Base-by-base conservation (phyloP, 2,329 filamentous ascomycete genomes). In the Colletotrichum sp. region DNA sequence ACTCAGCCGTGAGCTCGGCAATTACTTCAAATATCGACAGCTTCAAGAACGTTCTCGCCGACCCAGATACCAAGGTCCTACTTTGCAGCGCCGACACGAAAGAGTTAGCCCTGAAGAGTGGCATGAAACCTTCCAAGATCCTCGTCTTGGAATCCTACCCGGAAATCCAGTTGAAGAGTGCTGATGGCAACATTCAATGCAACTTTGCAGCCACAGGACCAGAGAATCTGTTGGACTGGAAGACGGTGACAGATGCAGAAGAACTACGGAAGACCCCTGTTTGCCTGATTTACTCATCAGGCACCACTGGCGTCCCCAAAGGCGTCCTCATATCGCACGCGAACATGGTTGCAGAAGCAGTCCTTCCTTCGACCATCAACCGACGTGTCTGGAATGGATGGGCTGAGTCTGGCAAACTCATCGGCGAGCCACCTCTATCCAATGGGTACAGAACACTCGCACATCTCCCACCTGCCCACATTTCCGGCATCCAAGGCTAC, bases 401-500 rank as follows among this genome's bases (percentile, higher is more conserved):
- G 59, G n/a, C 30, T 28, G 19, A 25, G n/a, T 12, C 30, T 0
- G 59, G n/a, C 27, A 30, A 63, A 1, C 1, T 34, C 0, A 1
- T 22, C 6, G 59, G 59, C 59, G 59, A 63, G 28, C 30, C 1
- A 9, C 59, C 59, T 22, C 19, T 63, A 16, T 22, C 8, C 9
- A 11, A 65, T 19, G 65, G 30, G 13, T 68, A 68, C 44, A 65
- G 63, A 27, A 69, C 71, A 19, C 34, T 77, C 34, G 74, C 71
- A 25, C 74, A 77, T 12, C 66, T 74, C 15, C 74, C 74, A 3
- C 55, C 74, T 1, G 66, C 61, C 1, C 71, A 74, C 61, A 66
- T 77, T 19, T 60, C 66, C 6, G 74, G 74, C 27, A 39, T 74
- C 0, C 74, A 71, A 57, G 60, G 60, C 48, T 77, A 77, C 39